Percentiles rank a stretch among this genome's conserved stretches.
Evolutionary conservation across 306 rosid genomes (phyloP).

Genomic region (Casuarina cunninghamiana): DNA sequence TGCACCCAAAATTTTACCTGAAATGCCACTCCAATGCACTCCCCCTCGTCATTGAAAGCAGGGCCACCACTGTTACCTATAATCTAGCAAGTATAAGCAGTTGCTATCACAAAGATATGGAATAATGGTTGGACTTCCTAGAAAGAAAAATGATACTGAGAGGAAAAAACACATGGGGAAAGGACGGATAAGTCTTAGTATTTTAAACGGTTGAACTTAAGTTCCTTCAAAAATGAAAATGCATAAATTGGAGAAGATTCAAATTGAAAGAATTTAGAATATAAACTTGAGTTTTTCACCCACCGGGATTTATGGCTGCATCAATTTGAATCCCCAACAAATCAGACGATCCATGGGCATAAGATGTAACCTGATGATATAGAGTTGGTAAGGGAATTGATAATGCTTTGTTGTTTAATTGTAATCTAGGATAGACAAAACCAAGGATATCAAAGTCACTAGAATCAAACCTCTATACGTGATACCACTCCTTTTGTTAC

Average conservation of each 20-base stretch:
- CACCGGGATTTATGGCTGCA: conserved; percentile 99
- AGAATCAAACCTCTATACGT: conserved; percentile 82
- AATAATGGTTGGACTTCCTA: background rate
- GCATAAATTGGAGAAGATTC: background rate
- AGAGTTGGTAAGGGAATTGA: conserved; percentile 9
- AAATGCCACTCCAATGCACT: conserved; percentile 99
- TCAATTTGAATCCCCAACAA: conserved; percentile 97
- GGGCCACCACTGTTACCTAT: conserved; percentile 99
- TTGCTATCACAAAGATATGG: conserved; percentile 35
- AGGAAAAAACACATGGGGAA: conserved; percentile 1
- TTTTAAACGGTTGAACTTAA: conserved; percentile 3
- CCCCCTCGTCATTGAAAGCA: conserved; percentile 93
- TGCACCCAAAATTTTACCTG: conserved; percentile 70
- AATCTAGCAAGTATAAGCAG: conserved; percentile 49
- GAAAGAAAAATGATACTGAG: background rate
- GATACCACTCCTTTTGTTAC: conserved; percentile 99
- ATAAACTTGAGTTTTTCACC: conserved; percentile 23
- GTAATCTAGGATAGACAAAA: background rate
- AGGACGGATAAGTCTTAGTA: background rate
- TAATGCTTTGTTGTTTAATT: background rate
- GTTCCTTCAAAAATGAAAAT: conserved; percentile 1
- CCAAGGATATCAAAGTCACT: background rate
- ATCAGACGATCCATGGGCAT: conserved; percentile 97
- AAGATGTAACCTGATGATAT: conserved; percentile 83
- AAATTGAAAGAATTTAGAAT: background rate